Base-by-base conservation (phyloP, 2,329 filamentous ascomycete species). In the Trichoderma harzianum region DNA sequence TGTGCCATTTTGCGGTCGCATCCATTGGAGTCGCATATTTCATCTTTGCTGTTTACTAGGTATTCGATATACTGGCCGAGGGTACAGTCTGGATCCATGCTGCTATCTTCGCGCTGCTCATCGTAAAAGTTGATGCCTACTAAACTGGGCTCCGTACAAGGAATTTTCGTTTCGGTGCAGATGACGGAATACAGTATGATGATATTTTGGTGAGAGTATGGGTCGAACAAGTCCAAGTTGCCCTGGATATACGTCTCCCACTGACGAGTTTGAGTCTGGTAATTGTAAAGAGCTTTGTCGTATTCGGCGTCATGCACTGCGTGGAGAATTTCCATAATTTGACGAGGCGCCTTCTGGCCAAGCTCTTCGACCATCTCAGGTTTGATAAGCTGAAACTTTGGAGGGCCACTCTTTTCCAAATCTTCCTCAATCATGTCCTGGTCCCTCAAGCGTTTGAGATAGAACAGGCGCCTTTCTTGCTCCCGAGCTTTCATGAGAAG, bases 241-340 rank as follows among this genome's bases (percentile, higher is more conserved):
- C 93, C 94, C 65, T 95, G 91, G 26, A 98, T 91, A 77, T 97
- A 97, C 32, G 93, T 93, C 79, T 99, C 96, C 96, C 96, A 99
- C 76, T 98, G 95, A 34, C 93, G 90, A 71, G 94, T 97, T 79
- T 98, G 95, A 0, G 94, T 98, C 79, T 94, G 90, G 79, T 98
- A 99, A 76, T 95, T 94, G 81, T 98, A 93, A 39, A 97, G 83
- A 1, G 95, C 95, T 81, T 96, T 97, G 79, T 99, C 95, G 77
- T 98, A 98, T 80, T 99, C 96, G 2, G 95, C 95, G 79, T 98
- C 94, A 80, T 98, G 95, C 14, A 98, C 95, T 26, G 96, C 96
- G 79, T 96, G 94, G 7, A 99, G 84, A 63, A 98, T 94, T 77
- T 98, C 95, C 83, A 95, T 94, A 36, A 98, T 93, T 78, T 97